Base-by-base conservation (phyloP, 768 basidiomycete species). In the Postia placenta region DNA sequence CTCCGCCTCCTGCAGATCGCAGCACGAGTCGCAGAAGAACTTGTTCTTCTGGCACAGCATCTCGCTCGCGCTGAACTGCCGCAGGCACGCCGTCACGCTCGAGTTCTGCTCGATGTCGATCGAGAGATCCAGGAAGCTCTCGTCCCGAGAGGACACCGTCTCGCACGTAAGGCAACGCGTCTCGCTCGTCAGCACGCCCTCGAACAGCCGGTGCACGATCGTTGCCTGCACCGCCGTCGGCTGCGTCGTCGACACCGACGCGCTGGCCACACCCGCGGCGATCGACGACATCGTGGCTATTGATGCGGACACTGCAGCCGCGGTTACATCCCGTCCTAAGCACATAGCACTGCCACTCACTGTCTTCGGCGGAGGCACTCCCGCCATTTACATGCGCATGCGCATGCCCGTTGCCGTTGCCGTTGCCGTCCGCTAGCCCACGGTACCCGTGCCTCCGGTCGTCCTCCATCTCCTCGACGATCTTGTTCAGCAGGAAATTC, bases 41-140 rank as follows among this genome's bases (percentile, higher is more conserved):
- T 98, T 98, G 74, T 99, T 97, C 67, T 80, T 87, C 67, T 95
- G 92, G 59, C 92, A 94, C 17, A 99, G 79, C 94, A 97, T 99
- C 68, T 99, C 96, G 61, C 87, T 91, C 35, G 93, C 94, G 61
- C 92, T 95, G 65, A 99, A 99, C 63, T 94, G 92, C 40, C 92
- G 80, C 28, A 99, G 79, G 64, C 96, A 99, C 5, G 94, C 87
- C 1, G 94, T 95, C 46, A 99, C 85, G 54, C 92, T 95, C 2
- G 93, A 90, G 67, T 98, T 96, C 66, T 96, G 92, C 64, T 97
- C 95, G 57, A 99, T 98, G 65, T 99, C 96, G 67, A 99, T 92
- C 4, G 94, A 97, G n/a, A 99, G 76, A 69, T 99, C 96, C 47
- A 99, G 78, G 69, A 99, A 99, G 9, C 86, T 81, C 67, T 99